Evolutionary conservation across 1,284 basidiomycete species (phyloP).

Genomic region (Vanrija sp.): DNA sequence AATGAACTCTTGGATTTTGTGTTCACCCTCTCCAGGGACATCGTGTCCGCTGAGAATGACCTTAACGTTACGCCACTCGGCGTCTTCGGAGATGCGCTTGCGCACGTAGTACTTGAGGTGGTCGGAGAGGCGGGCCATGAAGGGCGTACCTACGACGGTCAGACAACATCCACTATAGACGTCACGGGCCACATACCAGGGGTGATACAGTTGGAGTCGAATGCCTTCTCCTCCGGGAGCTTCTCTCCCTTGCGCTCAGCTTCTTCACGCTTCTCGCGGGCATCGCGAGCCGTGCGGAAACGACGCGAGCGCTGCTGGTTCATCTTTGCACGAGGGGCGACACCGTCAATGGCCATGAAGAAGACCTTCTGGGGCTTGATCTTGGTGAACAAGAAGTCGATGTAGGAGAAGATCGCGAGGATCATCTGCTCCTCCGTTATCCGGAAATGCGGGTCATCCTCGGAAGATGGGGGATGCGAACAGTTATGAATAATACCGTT

Average conservation of each 20-base stretch:
- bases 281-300: conserved; percentile 92
- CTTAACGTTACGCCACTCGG: conserved; percentile 86
- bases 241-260: conserved; percentile 85
- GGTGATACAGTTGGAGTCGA: conserved; percentile 99
- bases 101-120: conserved; percentile 95
- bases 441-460: conserved; percentile 91
- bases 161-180: neutral
- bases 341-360: conserved; percentile 98
- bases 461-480: conserved; percentile 54
- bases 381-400: conserved; percentile 93
- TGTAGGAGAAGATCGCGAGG: conserved; percentile 93
- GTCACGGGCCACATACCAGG: conserved; percentile 62
- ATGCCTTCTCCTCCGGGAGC: conserved; percentile 86
- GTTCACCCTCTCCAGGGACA: conserved; percentile 97
- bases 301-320: conserved; percentile 95
- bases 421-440: conserved; percentile 96
- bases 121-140: conserved; percentile 86
- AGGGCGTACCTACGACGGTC: conserved; percentile 68
- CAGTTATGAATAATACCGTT: conserved; percentile 99
- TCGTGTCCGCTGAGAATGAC: conserved; percentile 98
- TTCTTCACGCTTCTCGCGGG: conserved; percentile 78
- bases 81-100: conserved; percentile 93
- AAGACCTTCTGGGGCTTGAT: conserved; percentile 96
- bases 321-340: conserved; percentile 98
- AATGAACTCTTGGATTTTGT: conserved; percentile 99